phyloP scores from a whole-genome alignment of 441 rosid species.

The Gossypium schwendimanii region DNA sequence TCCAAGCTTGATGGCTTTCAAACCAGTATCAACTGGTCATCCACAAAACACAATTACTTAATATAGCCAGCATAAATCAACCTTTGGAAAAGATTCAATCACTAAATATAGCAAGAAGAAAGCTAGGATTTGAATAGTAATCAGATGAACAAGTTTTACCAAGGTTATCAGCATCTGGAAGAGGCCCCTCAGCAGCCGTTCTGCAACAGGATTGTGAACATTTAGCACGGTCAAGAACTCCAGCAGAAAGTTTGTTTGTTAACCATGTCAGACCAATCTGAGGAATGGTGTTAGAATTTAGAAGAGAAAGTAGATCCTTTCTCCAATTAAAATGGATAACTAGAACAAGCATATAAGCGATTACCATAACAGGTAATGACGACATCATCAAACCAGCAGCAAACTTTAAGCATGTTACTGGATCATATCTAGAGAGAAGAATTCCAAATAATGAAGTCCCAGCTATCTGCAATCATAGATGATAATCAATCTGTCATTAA shows the following conservation, averaged over 20 bases:
- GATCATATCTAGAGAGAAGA: constrained; percentile 69
- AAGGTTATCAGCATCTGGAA: constrained; percentile 27
- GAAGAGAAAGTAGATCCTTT: constrained; percentile 9
- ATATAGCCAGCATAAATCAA: background rate
- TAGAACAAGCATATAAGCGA: constrained; percentile 15
- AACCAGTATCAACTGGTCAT: constrained; percentile 37
- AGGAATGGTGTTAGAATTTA: constrained; percentile 12
- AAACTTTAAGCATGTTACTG: constrained; percentile 76
- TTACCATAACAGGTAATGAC: constrained; percentile 76
- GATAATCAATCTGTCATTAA: background rate
- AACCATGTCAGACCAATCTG: constrained; percentile 71
- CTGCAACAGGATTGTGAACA: constrained; percentile 43
- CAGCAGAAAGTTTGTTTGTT: constrained; percentile 71
- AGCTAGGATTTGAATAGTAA: background rate
- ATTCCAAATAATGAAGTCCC: constrained; percentile 77
- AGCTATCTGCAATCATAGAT: constrained; percentile 50
- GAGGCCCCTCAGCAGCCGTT: constrained; percentile 24
- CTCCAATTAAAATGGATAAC: background rate
- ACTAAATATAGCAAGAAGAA: background rate
- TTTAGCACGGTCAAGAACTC: constrained; percentile 78
- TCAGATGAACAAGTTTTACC: constrained; percentile 30
- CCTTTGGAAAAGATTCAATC: background rate
- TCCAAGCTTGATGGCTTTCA: constrained; percentile 82
- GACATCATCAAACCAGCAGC: constrained; percentile 67
- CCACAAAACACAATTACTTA: constrained; percentile 11